A percentile compares a stretch with the other conserved stretches of the same genome.
Conservation (phyloP, 441 rosid genomes). For the Erysimum cheiri region DNA sequence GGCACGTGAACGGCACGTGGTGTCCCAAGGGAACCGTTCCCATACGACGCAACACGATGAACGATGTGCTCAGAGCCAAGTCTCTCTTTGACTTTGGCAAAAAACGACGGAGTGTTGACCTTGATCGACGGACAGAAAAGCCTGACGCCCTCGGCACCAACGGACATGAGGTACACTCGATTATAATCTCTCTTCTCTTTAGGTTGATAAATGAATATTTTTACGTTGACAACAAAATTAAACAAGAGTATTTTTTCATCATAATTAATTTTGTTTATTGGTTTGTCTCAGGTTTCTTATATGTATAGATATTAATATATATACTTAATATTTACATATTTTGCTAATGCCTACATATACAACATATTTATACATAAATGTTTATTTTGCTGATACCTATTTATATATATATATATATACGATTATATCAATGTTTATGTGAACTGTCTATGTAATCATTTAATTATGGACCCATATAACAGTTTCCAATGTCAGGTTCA, state of each 20-base stretch:
- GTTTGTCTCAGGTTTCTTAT: background rate
- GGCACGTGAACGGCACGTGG: slow-evolving; percentile 73
- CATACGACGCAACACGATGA: slow-evolving; percentile 61
- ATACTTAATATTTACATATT: no score
- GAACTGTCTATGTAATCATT: slow-evolving; percentile 28
- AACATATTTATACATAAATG: background rate
- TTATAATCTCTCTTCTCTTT: background rate
- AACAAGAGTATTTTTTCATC: background rate
- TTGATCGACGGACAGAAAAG: slow-evolving; percentile 54
- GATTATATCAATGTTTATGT: slow-evolving; percentile 8
- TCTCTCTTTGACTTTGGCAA: slow-evolving; percentile 72
- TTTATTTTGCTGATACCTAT: background rate
- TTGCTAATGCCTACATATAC: background rate
- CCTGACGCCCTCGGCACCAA: slow-evolving; percentile 80
- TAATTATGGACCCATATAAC: slow-evolving; percentile 38
- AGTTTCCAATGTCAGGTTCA: slow-evolving; percentile 38
- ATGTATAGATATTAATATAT: no score
- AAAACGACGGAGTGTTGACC: slow-evolving; percentile 40
- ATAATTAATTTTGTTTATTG: background rate
- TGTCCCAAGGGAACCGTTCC: slow-evolving; percentile 77
- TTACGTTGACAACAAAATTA: background rate
- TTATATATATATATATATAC: no score
- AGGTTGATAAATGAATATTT: background rate
- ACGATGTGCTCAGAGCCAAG: slow-evolving; percentile 73
- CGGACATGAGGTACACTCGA: slow-evolving; percentile 80